Evolutionary conservation across 257 asterid species (phyloP), one percentile per base, ranked within the genome.

Genomic region (Sherardia arvensis): DNA sequence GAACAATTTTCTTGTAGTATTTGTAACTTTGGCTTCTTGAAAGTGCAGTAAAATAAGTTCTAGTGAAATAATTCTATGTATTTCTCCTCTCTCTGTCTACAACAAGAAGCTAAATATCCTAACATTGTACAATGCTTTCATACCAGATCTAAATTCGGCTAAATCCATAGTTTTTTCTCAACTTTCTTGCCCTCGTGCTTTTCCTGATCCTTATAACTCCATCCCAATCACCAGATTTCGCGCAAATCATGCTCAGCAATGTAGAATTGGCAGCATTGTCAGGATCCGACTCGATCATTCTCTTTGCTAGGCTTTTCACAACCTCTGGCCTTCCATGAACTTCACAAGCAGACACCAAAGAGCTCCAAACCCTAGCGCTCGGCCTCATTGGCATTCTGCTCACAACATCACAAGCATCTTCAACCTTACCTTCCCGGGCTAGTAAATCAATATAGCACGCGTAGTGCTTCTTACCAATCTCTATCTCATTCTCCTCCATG

Each of bases 361-460:
- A 84, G 66, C 75, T 84, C 87, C 80, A 84, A 2, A 84, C 74
- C 60, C 73, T 70, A 2, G 81, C 54, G 53, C 71, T 73, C 9
- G 79, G 78, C 66, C 61, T 58, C 69, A 66, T 49, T 10, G 74
- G 78, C 95, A 85, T 84, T 68, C 60, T 54, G 36, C 72, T 11
- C 60, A 84, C 60, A 27, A 79, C 71, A 49, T 79, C 80, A 48
- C 74, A 75, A 3, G 93, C 97, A 34, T 69, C 85, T 65, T 83
- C 74, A 4, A 86, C 53, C 78, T 71, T 70, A 67, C 95, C 97
- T 8, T 87, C 94, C 69, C 92, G 81, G 10, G 91, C 89, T 33
- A 86, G 93, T 58, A 89, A 87, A 65, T 83, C 94, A 28, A 86
- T 36, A 57, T 70, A 81, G 73, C 94, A 86, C 45, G 89, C 83